These are phyloP conservation scores for Geotrichum citri-aurantii DNA, from an alignment of 1,139 yeast genomes.

Conservation along the genomic window DNA sequence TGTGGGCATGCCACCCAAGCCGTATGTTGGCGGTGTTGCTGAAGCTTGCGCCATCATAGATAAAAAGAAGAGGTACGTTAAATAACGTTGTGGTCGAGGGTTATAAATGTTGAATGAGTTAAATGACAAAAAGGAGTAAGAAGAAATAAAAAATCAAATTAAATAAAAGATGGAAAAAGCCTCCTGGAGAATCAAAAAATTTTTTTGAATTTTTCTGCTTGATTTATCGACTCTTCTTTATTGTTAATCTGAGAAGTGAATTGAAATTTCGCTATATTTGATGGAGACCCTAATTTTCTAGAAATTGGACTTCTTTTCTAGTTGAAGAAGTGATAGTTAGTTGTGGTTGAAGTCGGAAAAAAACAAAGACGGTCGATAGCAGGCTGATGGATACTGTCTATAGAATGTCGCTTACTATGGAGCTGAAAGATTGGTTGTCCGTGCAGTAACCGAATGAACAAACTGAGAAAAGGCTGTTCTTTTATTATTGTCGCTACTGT, in stretches of 20 bases:
- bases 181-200: not conserved
- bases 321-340: not conserved
- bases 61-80: not conserved
- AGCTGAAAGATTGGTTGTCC: no score
- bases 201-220: not conserved
- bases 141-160: not conserved
- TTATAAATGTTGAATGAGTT: not conserved
- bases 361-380: no score
- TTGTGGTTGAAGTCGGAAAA: not conserved
- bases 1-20: conserved; percentile 29
- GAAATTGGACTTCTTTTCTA: not conserved
- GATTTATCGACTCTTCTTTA: not conserved
- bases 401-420: no score
- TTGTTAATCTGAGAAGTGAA: not conserved
- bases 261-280: not conserved
- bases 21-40: not conserved
- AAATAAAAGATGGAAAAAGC: not conserved
- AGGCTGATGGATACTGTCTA: no score
- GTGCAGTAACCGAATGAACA: no score
- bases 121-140: not conserved
- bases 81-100: not conserved
- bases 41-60: not conserved
- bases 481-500: no score
- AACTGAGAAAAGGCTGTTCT: no score
- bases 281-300: not conserved